A percentile compares a stretch with the other conserved stretches of the same genome.
phyloP scores from a whole-genome alignment of 129 eudicot genomes.

The Saposhnikovia divaricata region DNA sequence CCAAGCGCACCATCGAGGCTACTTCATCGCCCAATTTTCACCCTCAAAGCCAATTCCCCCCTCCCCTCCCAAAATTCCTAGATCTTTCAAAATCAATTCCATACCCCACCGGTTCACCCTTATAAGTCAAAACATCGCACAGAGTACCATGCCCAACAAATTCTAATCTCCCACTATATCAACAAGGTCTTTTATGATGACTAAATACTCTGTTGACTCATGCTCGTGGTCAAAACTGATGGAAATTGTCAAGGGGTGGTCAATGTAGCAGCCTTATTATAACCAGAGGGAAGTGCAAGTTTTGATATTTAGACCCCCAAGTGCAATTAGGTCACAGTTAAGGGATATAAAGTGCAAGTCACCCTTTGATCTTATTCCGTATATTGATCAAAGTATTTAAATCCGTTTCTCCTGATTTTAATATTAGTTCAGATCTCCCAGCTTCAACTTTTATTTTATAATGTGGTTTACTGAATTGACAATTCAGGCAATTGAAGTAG shows the following conservation, averaged over 20 bases:
- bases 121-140: not conserved
- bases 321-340: not conserved
- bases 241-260: not conserved
- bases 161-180: not conserved
- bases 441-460: not conserved
- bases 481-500: constrained; percentile 43
- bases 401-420: not conserved
- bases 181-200: not conserved
- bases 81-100: not conserved
- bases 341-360: not conserved
- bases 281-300: not conserved
- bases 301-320: not conserved
- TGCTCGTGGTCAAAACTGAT: not conserved
- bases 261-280: not conserved
- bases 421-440: not conserved
- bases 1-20: not conserved
- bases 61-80: no score
- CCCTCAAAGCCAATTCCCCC: no score
- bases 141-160: not conserved
- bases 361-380: not conserved
- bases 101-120: not conserved
- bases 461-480: not conserved
- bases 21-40: not conserved
- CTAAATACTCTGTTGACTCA: not conserved
- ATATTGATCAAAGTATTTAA: not conserved